Conservation (phyloP, 257 asterid genomes). For the Solanum neorickii region DNA sequence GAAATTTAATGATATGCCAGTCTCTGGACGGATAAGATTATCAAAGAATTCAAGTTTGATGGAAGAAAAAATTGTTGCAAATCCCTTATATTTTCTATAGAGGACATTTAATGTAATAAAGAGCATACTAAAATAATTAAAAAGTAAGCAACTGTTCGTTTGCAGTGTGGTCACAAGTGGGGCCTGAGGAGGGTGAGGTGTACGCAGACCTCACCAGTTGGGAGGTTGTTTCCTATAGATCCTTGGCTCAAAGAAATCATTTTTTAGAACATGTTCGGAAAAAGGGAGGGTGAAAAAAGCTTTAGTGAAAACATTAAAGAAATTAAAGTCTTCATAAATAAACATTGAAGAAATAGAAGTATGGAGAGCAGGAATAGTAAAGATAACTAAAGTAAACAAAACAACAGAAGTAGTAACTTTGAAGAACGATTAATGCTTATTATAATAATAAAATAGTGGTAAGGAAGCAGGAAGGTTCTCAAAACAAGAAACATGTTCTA, state of each 20-base stretch:
- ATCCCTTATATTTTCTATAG: neutral
- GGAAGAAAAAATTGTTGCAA: neutral
- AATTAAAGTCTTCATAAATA: neutral
- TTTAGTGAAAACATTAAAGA: neutral
- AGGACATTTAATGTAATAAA: neutral
- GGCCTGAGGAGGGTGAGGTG: neutral
- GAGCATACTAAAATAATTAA: neutral
- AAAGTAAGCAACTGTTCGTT: neutral
- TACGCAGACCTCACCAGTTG: neutral
- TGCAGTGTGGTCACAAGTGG: neutral
- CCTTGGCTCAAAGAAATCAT: neutral
- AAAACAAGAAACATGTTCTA: neutral
- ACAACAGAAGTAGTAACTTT: neutral
- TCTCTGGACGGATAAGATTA: neutral
- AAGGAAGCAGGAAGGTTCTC: neutral
- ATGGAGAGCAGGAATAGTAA: neutral
- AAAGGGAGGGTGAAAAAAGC: neutral
- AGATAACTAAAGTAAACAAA: neutral
- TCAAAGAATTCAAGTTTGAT: neutral
- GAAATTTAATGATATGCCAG: neutral
- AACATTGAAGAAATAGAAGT: neutral
- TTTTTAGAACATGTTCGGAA: neutral
- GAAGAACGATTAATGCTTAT: neutral
- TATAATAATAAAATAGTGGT: neutral
- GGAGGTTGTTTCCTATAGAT: neutral